Evolutionary conservation across 1,284 basidiomycete species (phyloP), one percentile per base, ranked within the genome.

Genomic region (Papiliotrema flavescens): DNA sequence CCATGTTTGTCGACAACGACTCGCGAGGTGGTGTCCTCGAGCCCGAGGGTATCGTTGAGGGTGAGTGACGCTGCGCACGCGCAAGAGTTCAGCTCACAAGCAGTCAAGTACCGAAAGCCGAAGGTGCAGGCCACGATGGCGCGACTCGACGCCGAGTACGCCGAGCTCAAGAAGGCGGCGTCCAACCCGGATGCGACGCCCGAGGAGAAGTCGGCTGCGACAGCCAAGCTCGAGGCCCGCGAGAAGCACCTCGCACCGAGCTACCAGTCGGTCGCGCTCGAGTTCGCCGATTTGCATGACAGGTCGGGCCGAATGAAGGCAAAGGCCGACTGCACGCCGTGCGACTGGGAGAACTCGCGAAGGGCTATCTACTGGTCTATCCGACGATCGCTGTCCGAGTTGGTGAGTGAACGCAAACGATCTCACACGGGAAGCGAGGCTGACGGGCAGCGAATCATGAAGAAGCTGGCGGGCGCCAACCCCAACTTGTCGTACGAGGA

Each of bases 1-100:
- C 98, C 79, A 97, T 98, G 93, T 96, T 91, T 75, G 95, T 95
- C 42, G 96, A 98, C 73, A 85, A 89, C 53, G 91, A 96, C 24
- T 86, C 95, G 28, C 88, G 96, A 55, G 96, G 93, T 56, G 96
- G 96, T 82, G 92, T 99, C 40, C 83, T 98, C 47, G 96, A 99
- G 75, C 91, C 96, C 2, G 95, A 98, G 78, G 96, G 96, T 78
- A 85, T 98, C 65, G 84, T 98, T 61, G 94, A 97, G 78, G 64
- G 64, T 64, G 39, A 63, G 64, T 58, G 15, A 14, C 19, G 8
- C 20, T 8, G 19, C 17, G 2, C 36, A 22, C 28, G 4, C 2
- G 43, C 7, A 32, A 32, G 45, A 14, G 4, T 11, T 13, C 15
- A 7, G 17, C 47, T 57, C 19, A 50, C 22, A 36, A 15, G 41